A percentile compares a stretch with the other conserved stretches of the same genome.
phyloP scores from a whole-genome alignment of 2,329 filamentous ascomycete species.

The Pestalotiopsis sp. region DNA sequence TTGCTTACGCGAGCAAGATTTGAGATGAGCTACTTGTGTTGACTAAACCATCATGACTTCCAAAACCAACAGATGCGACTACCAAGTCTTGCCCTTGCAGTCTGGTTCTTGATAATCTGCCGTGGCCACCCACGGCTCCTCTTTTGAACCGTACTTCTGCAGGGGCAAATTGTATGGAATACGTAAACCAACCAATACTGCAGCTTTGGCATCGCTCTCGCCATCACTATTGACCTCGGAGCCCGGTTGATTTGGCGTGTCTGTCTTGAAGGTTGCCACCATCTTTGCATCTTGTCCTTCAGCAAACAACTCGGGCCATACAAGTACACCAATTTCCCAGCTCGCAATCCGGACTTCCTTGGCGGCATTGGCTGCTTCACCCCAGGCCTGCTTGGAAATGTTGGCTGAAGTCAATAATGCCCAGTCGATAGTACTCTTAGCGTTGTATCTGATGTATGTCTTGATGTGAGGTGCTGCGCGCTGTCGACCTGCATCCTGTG shows the following conservation, averaged over 20 bases:
- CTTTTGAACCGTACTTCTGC: constrained; percentile 61
- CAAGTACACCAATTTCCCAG: constrained; percentile 81
- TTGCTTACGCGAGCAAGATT: too few species aligned
- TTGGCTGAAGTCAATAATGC: constrained; percentile 90
- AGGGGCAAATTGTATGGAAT: constrained; percentile 85
- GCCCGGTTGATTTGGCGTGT: constrained; percentile 42
- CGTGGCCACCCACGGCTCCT: constrained; percentile 79
- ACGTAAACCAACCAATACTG: constrained; percentile 65
- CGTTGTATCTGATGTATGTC: constrained; percentile 73
- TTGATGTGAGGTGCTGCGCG: constrained; percentile 87
- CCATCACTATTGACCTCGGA: constrained; percentile 19
- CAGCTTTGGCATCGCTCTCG: constrained; percentile 12
- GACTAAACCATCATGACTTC: too few species aligned
- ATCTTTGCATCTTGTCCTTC: constrained; percentile 54
- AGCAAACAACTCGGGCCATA: constrained; percentile 71
- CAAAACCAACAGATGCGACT: not conserved
- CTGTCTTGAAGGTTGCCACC: constrained; percentile 68
- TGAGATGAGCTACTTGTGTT: too few species aligned
- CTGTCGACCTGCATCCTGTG: constrained; percentile 59
- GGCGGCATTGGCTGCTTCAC: constrained; percentile 58
- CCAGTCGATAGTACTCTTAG: constrained; percentile 71
- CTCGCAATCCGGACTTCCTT: constrained; percentile 74
- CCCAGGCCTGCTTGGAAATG: constrained; percentile 88
- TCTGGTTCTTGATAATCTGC: constrained; percentile 63
- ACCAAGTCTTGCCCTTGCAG: constrained; percentile 53